A percentile compares a stretch with the other conserved stretches of the same genome.
Conservation (phyloP, 2,329 filamentous ascomycete genomes). For the Curvularia sp. region DNA sequence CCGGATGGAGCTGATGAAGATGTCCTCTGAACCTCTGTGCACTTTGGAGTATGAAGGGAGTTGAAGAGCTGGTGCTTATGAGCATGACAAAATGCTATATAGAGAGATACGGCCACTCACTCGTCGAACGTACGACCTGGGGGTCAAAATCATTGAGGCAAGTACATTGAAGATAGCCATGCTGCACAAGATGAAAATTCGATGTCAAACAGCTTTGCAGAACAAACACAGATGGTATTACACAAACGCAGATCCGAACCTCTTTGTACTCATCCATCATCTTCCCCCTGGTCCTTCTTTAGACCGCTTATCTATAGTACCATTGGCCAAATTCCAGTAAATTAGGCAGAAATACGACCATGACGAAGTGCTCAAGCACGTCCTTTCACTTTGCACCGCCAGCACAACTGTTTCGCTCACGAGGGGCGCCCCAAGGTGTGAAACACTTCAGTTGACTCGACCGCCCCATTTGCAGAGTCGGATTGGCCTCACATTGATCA, state of each 20-base stretch:
- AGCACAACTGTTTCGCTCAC: not conserved
- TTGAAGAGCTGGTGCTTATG: constrained; percentile 2
- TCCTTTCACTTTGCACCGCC: constrained; percentile 10
- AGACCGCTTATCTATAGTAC: not conserved
- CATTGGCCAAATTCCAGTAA: not conserved
- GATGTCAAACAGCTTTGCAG: not conserved
- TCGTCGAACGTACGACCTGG: constrained; percentile 1
- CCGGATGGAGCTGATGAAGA: not conserved
- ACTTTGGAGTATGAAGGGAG: not conserved
- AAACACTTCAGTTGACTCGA: constrained; percentile 1
- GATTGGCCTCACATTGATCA: not conserved
- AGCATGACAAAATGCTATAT: not conserved
- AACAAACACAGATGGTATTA: not conserved
- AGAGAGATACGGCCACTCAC: constrained; percentile 2
- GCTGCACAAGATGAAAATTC: not conserved
- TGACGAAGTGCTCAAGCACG: not conserved
- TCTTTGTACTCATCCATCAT: constrained; percentile 4
- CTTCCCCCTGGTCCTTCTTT: not conserved
- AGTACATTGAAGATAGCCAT: constrained; percentile 10
- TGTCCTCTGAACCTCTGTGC: not conserved
- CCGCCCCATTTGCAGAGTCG: not conserved
- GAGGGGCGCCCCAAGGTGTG: not conserved
- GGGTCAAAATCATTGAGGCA: constrained; percentile 1
- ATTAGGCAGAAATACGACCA: not conserved
- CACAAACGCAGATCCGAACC: not conserved